These are phyloP conservation scores for Onygenales sp. DNA, from an alignment of 2,329 filamentous ascomycete genomes.

Conservation along the genomic window DNA sequence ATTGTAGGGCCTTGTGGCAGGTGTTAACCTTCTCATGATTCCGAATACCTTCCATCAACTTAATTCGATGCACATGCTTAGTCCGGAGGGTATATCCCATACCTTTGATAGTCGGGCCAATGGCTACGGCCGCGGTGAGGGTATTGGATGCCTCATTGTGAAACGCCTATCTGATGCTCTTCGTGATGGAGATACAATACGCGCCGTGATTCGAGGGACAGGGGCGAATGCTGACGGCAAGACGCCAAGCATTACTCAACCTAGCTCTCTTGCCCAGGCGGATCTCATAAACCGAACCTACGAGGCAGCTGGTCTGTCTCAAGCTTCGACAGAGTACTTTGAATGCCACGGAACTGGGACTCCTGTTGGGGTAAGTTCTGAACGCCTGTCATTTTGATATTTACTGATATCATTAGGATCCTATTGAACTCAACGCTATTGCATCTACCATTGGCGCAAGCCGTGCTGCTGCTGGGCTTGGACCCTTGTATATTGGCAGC, in stretches of 20 bases:
- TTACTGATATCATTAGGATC: slow-evolving; percentile 1
- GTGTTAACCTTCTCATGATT: slow-evolving; percentile 15
- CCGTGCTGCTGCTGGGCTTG: background rate
- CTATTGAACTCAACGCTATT: slow-evolving; percentile 11
- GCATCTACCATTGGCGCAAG: slow-evolving; percentile 2
- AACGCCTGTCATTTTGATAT: too few relatives aligned
- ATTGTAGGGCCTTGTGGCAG: slow-evolving; percentile 12
- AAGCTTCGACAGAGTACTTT: slow-evolving; percentile 10
- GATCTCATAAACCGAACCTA: slow-evolving; percentile 18
- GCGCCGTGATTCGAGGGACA: slow-evolving; percentile 30
- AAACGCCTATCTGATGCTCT: slow-evolving; percentile 33
- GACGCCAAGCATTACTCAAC: slow-evolving; percentile 33
- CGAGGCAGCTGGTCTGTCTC: slow-evolving; percentile 9
- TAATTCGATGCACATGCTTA: slow-evolving; percentile 14
- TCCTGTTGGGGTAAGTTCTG: slow-evolving; percentile 15
- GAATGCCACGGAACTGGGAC: slow-evolving; percentile 32
- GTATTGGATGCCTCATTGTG: slow-evolving; percentile 27
- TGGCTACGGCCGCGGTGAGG: slow-evolving; percentile 39
- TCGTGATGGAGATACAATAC: slow-evolving; percentile 31
- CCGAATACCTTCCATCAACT: slow-evolving; percentile 8
- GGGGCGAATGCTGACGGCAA: slow-evolving; percentile 34
- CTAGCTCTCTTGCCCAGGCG: slow-evolving; percentile 21
- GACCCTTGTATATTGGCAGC: slow-evolving; percentile 8
- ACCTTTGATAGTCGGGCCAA: slow-evolving; percentile 29
- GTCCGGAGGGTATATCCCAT: slow-evolving; percentile 15